These are phyloP conservation scores for Opeltia flavorubescens DNA, from an alignment of 495 filamentous ascomycete genomes.

Conservation along the genomic window DNA sequence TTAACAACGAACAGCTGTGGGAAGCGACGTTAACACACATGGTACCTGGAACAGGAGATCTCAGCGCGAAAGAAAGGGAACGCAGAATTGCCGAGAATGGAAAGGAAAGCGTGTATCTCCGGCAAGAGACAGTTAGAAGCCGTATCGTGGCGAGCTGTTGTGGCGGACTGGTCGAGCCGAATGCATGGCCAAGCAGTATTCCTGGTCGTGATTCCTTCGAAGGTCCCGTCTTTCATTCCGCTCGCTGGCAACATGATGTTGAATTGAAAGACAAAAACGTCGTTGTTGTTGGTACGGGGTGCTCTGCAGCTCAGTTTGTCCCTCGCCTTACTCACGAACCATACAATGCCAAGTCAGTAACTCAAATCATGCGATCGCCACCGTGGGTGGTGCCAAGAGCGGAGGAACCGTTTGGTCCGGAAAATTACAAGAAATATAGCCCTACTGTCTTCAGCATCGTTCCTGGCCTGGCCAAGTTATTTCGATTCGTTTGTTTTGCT, in stretches of 20 bases:
- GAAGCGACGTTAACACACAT: conserved; percentile 35
- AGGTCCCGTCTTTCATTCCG: conserved; percentile 44
- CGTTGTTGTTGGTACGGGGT: conserved; percentile 48
- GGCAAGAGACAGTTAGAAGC: conserved; percentile 31
- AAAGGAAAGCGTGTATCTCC: conserved; percentile 24
- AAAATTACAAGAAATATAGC: conserved; percentile 28
- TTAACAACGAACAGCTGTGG: conserved; percentile 41
- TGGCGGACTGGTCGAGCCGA: conserved; percentile 40
- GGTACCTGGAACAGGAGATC: conserved; percentile 36
- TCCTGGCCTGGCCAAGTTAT: conserved; percentile 26
- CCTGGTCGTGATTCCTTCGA: conserved; percentile 39
- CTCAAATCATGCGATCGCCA: conserved; percentile 47
- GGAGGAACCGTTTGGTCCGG: conserved; percentile 20
- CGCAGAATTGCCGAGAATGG: conserved; percentile 11
- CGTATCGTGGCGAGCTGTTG: conserved; percentile 45
- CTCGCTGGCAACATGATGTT: conserved; percentile 36
- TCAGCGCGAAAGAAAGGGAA: conserved; percentile 22
- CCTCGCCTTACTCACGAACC: conserved; percentile 25
- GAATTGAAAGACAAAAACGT: conserved; percentile 38
- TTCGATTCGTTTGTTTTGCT: conserved; percentile 24
- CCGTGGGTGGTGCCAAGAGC: conserved; percentile 41
- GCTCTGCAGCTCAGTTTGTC: conserved; percentile 35
- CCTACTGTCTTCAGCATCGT: conserved; percentile 27
- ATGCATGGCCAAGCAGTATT: conserved; percentile 33
- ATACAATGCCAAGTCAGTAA: conserved; percentile 39